These are phyloP conservation scores for Clathrus columnatus DNA, from an alignment of 768 basidiomycete species.

Conservation along the genomic window DNA sequence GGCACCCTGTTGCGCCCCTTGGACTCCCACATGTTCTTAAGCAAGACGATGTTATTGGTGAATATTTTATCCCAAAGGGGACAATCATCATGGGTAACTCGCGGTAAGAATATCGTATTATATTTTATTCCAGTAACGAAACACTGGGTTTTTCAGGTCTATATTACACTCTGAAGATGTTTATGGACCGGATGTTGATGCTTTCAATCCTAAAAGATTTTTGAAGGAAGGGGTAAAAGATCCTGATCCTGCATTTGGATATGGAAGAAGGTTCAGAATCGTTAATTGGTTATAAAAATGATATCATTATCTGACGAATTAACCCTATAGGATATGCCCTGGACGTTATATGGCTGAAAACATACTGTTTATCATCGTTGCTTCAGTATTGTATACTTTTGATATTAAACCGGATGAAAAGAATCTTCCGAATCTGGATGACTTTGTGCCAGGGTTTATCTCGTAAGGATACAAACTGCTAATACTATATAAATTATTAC, in stretches of 20 bases:
- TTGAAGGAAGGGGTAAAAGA: not conserved
- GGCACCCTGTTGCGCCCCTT: constrained; percentile 12
- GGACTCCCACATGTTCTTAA: constrained; percentile 17
- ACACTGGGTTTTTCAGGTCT: not conserved
- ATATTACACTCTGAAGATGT: not conserved
- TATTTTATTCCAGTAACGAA: constrained; percentile 8
- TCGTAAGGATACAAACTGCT: not conserved
- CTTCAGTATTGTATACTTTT: constrained; percentile 13
- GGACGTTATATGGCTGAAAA: constrained; percentile 15
- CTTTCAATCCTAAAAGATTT: constrained; percentile 8
- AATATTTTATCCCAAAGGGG: constrained; percentile 16
- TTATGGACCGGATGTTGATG: constrained; percentile 3
- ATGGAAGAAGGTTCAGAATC: constrained; percentile 5
- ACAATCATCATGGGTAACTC: constrained; percentile 13
- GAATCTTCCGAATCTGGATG: not conserved
- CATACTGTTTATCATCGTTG: constrained; percentile 11
- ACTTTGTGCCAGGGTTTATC: not conserved
- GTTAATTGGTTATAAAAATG: not conserved
- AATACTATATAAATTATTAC: not conserved
- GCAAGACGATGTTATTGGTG: constrained; percentile 15
- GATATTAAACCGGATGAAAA: not conserved
- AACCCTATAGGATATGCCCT: constrained; percentile 16
- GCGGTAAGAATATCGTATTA: constrained; percentile 10
- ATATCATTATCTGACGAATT: too few species aligned
- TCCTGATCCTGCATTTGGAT: constrained; percentile 1